phyloP scores from a whole-genome alignment of 2,329 filamentous ascomycete species.

The Elsinoe necatrix region DNA sequence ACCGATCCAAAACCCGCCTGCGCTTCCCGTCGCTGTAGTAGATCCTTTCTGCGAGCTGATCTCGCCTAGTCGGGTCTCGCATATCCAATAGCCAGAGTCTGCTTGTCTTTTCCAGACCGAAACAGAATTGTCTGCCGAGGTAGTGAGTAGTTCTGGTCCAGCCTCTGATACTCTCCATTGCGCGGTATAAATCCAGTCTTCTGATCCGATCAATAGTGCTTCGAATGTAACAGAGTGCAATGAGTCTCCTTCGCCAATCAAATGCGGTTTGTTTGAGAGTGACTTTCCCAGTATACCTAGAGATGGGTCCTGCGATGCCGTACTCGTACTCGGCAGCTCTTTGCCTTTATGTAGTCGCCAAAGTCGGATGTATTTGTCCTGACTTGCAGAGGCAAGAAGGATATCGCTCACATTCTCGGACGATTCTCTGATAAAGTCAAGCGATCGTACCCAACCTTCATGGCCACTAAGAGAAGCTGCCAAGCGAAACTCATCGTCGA shows the following conservation, averaged over 20 bases:
- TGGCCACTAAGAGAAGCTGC: constrained; percentile 77
- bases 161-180: constrained; percentile 54
- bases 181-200: constrained; percentile 96
- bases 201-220: constrained; percentile 84
- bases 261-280: constrained; percentile 81
- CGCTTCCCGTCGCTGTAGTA: constrained; percentile 90
- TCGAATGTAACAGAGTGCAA: constrained; percentile 86
- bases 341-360: constrained; percentile 75
- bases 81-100: constrained; percentile 83
- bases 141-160: constrained; percentile 56
- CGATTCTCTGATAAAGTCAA: constrained; percentile 65
- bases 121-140: constrained; percentile 91
- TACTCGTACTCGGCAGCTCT: constrained; percentile 51
- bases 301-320: constrained; percentile 48
- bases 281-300: constrained; percentile 59
- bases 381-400: constrained; percentile 83
- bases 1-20: constrained; percentile 92
- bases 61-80: constrained; percentile 75
- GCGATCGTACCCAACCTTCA: constrained; percentile 86
- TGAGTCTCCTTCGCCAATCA: constrained; percentile 52
- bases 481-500: constrained; percentile 53
- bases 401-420: constrained; percentile 53
- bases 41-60: constrained; percentile 93
- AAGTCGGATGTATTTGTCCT: constrained; percentile 92
- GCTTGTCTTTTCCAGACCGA: constrained; percentile 85